Percentiles rank a stretch among this genome's conserved stretches.
phyloP scores from a whole-genome alignment of 768 basidiomycete species.

The Mycena sanguinolenta region DNA sequence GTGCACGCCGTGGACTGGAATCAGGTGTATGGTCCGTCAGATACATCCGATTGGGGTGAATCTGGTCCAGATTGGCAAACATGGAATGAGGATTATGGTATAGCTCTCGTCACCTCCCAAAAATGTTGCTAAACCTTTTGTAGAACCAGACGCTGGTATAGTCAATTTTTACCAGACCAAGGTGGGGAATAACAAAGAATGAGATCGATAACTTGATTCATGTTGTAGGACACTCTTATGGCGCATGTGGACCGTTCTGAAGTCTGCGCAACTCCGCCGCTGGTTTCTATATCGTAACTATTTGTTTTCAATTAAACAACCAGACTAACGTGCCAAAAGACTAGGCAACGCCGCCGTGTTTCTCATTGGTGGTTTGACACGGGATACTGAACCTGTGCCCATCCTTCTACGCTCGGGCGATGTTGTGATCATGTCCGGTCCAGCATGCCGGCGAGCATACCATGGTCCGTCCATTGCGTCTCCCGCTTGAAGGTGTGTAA shows the following conservation, averaged over 20 bases:
- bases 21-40: constrained; percentile 61
- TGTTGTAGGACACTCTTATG: constrained; percentile 88
- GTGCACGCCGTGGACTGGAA: constrained; percentile 80
- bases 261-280: constrained; percentile 90
- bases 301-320: not conserved
- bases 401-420: constrained; percentile 94
- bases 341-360: constrained; percentile 93
- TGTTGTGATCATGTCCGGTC: constrained; percentile 93
- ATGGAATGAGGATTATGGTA: constrained; percentile 88
- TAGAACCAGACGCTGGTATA: constrained; percentile 96
- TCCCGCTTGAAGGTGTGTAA: not conserved
- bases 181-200: constrained; percentile 46
- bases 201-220: constrained; percentile 4
- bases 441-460: constrained; percentile 86
- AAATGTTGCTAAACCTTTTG: constrained; percentile 8
- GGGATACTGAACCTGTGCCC: constrained; percentile 81
- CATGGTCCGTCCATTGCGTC: constrained; percentile 74
- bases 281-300: constrained; percentile 94
- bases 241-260: constrained; percentile 98
- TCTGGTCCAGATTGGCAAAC: constrained; percentile 72
- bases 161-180: constrained; percentile 95
- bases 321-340: constrained; percentile 58
- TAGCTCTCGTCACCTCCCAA: constrained; percentile 1
- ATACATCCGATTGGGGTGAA: constrained; percentile 63
- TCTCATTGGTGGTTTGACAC: constrained; percentile 86